Evolutionary conservation across 176 grass and related monocot species (phyloP), one percentile per base, ranked within the genome.

Genomic region (Aegilops umbellulata): DNA sequence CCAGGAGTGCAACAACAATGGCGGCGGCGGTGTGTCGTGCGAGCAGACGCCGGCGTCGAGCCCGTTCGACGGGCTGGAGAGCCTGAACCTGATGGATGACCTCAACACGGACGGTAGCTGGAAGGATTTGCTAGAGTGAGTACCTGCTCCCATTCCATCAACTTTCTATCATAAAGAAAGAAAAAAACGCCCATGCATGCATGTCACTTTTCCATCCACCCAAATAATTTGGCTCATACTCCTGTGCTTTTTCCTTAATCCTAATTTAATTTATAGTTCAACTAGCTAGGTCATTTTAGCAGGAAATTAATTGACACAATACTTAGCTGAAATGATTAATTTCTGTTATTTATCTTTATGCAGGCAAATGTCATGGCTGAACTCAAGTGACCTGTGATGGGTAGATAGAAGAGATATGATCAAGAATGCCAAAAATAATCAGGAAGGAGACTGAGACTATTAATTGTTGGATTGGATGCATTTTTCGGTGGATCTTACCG

Each of bases 101-200:
- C 58, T 89, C 68, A 88, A 78, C 88, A 62, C 29, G 74, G 90
- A 98, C 14, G 76, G 79, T 69, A 46, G 78, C 14, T 98, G 93
- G 96, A 92, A 87, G 35, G 90, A 95, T 7, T 74, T 95, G 57
- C 80, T 92, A 92, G 96, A 94, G 93, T 98, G 70, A 95, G 91
- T 87, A 82, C 62, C 25, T 80, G 12, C 49, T 63, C 17, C 26
- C n/a, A 34, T 60, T 66, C 7, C 80, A 69, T 69, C 81, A 65
- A 63, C 74, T 58, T 65, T 69, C 26, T 15, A 24, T 60, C 39
- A 76, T 19, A 65, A 51, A 47, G 2, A 24, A 25, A 14, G 8
- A 16, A 46, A 74, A 46, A 27, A 47, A 15, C 71, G 0, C 51
- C 6, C 55, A 75, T 75, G 71, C 71, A 74, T 55, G 11, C n/a